phyloP scores from a whole-genome alignment of 169 alveolate genomes.

The Plasmodium ovale region DNA sequence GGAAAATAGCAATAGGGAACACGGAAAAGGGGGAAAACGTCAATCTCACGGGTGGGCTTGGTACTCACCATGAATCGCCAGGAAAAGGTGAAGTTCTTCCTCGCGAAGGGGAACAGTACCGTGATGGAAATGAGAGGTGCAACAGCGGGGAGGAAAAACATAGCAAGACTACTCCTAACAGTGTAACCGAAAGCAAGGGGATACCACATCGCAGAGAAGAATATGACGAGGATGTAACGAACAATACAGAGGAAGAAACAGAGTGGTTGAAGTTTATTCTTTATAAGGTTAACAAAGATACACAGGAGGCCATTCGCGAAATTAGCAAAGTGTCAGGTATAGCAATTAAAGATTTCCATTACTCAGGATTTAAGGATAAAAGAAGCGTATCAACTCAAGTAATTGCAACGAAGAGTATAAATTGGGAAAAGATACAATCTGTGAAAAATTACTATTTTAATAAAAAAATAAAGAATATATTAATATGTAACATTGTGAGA shows the following conservation, averaged over 20 bases:
- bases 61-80: neutral
- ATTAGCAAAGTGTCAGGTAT: conserved; percentile 65
- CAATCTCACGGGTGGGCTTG: neutral
- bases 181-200: neutral
- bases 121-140: neutral
- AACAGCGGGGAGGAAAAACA: neutral
- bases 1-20: neutral
- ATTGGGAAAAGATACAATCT: conserved; percentile 3
- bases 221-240: neutral
- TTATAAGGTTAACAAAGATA: conserved; percentile 70
- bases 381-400: conserved; percentile 75
- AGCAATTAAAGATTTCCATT: conserved; percentile 58
- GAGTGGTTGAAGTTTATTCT: conserved; percentile 53
- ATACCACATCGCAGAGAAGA: neutral
- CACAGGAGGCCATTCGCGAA: conserved; percentile 76
- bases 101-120: neutral
- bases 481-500: conserved; percentile 60
- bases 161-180: neutral
- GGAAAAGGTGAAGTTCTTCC: neutral
- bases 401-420: conserved; percentile 15
- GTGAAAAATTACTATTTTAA: conserved; percentile 7
- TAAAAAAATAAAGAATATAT: conserved; percentile 18
- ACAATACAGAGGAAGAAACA: conserved; percentile 13
- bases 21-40: neutral
- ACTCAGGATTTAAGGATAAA: conserved; percentile 75